A percentile compares a stretch with the other conserved stretches of the same genome.
These are phyloP conservation scores for Singerocomus inundabilis DNA, from an alignment of 1,284 basidiomycete genomes.

Conservation along the genomic window DNA sequence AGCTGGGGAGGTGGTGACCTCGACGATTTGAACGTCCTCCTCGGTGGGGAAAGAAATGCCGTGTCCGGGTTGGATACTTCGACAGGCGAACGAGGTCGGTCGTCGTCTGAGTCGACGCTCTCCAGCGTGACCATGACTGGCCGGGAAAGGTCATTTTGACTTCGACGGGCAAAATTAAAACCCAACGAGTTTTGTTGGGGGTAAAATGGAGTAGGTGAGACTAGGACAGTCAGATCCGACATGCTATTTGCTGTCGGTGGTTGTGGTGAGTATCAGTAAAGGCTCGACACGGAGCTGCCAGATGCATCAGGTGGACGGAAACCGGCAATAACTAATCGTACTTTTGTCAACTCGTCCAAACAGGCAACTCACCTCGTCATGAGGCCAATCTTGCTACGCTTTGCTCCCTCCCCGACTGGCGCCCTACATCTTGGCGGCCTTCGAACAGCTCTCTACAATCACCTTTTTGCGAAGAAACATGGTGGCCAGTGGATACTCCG, in stretches of 20 bases:
- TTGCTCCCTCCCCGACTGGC: constrained; percentile 97
- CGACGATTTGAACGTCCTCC: constrained; percentile 39
- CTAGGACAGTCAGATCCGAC: constrained; percentile 35
- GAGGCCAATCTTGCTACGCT: constrained; percentile 62
- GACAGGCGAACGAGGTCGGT: constrained; percentile 28
- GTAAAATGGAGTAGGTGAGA: constrained; percentile 32
- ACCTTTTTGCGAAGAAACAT: constrained; percentile 79
- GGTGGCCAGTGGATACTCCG: constrained; percentile 89
- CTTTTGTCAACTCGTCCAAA: no score
- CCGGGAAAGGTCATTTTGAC: constrained; percentile 25
- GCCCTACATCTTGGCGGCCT: constrained; percentile 93
- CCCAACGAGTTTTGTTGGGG: constrained; percentile 21
- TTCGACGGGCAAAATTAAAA: constrained; percentile 34
- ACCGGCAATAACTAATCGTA: no score
- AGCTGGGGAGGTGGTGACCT: constrained; percentile 21
- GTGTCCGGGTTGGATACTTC: constrained; percentile 23
- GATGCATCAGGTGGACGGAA: not conserved
- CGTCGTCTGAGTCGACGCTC: constrained; percentile 37
- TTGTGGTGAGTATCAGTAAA: not conserved
- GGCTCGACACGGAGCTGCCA: constrained; percentile 26
- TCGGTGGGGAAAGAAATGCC: constrained; percentile 47
- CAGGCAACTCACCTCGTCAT: no score
- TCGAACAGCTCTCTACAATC: constrained; percentile 94
- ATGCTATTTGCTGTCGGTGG: constrained; percentile 13
- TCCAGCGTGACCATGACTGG: constrained; percentile 54